Evolutionary conservation across 495 filamentous ascomycete species (phyloP).

Genomic region (Tuber brumale): DNA sequence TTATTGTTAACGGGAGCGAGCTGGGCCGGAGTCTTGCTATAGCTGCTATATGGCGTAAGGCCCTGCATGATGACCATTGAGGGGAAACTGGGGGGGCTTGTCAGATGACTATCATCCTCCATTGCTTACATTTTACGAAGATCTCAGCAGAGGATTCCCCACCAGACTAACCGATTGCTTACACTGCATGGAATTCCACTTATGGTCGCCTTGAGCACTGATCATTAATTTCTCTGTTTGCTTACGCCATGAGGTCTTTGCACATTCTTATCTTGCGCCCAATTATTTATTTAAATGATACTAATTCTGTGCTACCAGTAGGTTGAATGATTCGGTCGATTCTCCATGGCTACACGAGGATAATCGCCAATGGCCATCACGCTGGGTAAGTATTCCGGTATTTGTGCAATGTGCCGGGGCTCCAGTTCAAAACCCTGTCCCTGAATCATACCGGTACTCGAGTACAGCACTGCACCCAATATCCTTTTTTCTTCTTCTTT

Average conservation of each 20-base stretch:
- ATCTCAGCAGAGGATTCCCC: background rate
- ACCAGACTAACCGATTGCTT: background rate
- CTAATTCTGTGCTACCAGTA: background rate
- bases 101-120: background rate
- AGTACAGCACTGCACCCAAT: background rate
- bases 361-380: background rate
- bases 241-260: background rate
- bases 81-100: background rate
- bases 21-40: background rate
- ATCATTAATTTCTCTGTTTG: background rate
- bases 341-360: slow-evolving; percentile 1
- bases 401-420: background rate
- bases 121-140: background rate
- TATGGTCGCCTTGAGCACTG: background rate
- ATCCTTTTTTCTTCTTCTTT: background rate
- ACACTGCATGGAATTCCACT: background rate
- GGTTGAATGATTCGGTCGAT: background rate
- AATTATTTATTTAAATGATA: background rate
- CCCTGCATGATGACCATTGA: background rate
- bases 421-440: background rate
- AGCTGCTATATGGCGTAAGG: background rate
- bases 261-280: background rate
- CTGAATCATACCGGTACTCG: background rate
- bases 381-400: background rate
- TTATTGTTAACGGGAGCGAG: background rate